Evolutionary conservation across 2,329 filamentous ascomycete species (phyloP).

Genomic region (Bipolaris bicolor): DNA sequence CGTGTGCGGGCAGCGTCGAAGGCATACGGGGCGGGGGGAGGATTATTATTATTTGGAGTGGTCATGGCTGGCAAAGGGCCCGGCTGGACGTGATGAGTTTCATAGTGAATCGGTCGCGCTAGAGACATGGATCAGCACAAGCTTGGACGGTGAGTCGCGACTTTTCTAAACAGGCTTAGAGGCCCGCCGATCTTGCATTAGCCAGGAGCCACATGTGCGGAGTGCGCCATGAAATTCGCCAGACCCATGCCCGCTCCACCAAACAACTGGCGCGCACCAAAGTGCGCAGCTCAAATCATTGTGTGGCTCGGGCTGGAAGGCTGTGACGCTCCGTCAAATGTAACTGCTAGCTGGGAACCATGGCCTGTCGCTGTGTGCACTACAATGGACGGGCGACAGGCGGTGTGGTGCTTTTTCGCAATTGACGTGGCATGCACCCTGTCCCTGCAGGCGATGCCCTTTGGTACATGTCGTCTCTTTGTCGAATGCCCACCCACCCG

Average conservation of each 20-base stretch:
- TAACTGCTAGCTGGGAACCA: constrained; percentile 6
- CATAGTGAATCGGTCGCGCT: constrained; percentile 37
- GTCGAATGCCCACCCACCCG: constrained; percentile 13
- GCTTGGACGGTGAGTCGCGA: constrained; percentile 19
- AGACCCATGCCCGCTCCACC: constrained; percentile 21
- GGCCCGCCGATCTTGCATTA: constrained; percentile 29
- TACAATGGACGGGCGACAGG: constrained; percentile 1
- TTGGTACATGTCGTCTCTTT: constrained; percentile 11
- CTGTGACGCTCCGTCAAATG: constrained; percentile 1
- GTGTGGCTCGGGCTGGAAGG: constrained; percentile 11
- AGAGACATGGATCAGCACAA: constrained; percentile 28
- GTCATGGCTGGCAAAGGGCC: constrained; percentile 45
- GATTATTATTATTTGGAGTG: constrained; percentile 34
- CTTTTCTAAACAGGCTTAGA: constrained; percentile 21
- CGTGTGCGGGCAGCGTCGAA: constrained; percentile 52
- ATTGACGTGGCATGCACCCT: constrained; percentile 23
- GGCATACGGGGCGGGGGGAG: constrained; percentile 48
- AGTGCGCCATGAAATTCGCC: constrained; percentile 30
- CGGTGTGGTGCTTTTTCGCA: constrained; percentile 19
- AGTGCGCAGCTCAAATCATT: constrained; percentile 8
- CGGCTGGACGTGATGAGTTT: constrained; percentile 37
- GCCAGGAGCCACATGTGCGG: constrained; percentile 37
- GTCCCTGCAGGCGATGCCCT: constrained; percentile 18
- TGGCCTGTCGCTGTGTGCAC: constrained; percentile 11
- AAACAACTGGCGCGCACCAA: constrained; percentile 16